Evolutionary conservation across 176 grass and related monocot species (phyloP).

Genomic region (Carex parvula): DNA sequence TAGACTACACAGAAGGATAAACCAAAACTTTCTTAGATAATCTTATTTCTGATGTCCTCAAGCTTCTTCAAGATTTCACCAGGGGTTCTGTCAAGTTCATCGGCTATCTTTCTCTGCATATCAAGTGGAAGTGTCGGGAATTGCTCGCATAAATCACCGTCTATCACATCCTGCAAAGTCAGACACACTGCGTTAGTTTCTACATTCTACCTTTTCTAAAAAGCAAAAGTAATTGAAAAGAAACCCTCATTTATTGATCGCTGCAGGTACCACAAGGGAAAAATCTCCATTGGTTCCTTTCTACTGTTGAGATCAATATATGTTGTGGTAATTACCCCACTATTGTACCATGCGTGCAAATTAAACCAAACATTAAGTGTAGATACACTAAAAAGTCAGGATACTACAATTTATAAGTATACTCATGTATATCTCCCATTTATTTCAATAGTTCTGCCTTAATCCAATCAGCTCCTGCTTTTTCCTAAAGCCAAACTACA

Average conservation of each 20-base stretch:
- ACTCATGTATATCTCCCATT: not conserved
- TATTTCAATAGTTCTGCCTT: not conserved
- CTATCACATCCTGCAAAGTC: constrained; percentile 84
- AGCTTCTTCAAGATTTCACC: constrained; percentile 98
- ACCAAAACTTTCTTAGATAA: constrained; percentile 44
- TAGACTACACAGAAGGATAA: constrained; percentile 9
- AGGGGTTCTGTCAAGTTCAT: constrained; percentile 88
- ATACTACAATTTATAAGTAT: not conserved
- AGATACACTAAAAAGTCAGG: not conserved
- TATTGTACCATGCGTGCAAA: no score
- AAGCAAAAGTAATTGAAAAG: not conserved
- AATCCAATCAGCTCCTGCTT: not conserved
- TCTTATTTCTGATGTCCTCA: constrained; percentile 98
- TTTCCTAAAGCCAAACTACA: not conserved
- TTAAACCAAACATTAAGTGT: no score
- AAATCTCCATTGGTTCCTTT: not conserved
- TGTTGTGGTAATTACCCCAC: no score
- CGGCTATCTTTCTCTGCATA: constrained; percentile 95
- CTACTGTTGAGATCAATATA: no score
- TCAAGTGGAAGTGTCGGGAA: constrained; percentile 89
- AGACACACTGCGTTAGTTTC: not conserved
- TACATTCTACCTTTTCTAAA: not conserved
- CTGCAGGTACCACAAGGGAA: not conserved
- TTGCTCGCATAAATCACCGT: constrained; percentile 96
- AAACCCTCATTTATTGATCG: not conserved